Conservation (phyloP, 2,329 filamentous ascomycete genomes). For the Fusarium sp. region DNA sequence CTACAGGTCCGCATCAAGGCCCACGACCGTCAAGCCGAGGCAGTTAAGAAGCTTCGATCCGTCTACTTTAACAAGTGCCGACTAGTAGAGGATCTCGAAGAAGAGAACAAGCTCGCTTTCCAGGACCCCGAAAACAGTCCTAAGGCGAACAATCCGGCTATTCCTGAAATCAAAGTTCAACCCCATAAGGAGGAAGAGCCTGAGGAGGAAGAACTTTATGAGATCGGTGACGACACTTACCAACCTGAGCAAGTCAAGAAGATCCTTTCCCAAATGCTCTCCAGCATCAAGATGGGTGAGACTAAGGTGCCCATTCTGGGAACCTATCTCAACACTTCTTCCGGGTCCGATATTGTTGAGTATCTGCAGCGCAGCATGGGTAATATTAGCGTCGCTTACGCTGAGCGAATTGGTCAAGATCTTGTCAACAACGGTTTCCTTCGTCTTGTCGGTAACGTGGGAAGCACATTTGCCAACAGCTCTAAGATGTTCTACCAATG, state of each 20-base stretch:
- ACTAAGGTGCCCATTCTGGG: slow-evolving; percentile 96
- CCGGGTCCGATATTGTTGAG: slow-evolving; percentile 92
- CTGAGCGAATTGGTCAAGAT: slow-evolving; percentile 95
- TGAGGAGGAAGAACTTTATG: slow-evolving; percentile 86
- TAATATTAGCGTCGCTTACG: slow-evolving; percentile 86
- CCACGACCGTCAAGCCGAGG: slow-evolving; percentile 91
- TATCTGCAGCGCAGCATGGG: slow-evolving; percentile 92
- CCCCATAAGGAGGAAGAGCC: slow-evolving; percentile 73
- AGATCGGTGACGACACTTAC: slow-evolving; percentile 92
- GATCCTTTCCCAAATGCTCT: slow-evolving; percentile 86
- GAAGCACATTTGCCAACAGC: slow-evolving; percentile 96
- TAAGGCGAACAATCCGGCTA: slow-evolving; percentile 64
- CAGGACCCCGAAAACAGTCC: slow-evolving; percentile 85
- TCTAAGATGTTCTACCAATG: slow-evolving; percentile 98
- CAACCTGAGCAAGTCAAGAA: slow-evolving; percentile 89
- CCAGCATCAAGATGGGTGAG: slow-evolving; percentile 87
- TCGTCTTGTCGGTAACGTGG: slow-evolving; percentile 92
- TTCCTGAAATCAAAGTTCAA: slow-evolving; percentile 90
- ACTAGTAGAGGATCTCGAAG: slow-evolving; percentile 93
- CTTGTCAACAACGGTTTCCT: slow-evolving; percentile 88
- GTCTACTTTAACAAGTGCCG: slow-evolving; percentile 99
- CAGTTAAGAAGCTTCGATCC: slow-evolving; percentile 91
- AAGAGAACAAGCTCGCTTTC: slow-evolving; percentile 98
- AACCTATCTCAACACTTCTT: slow-evolving; percentile 92
- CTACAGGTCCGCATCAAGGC: slow-evolving; percentile 91